Evolutionary conservation across 2,329 filamentous ascomycete genomes (phyloP).

Genomic region (Calonectria pseudoturangicola): DNA sequence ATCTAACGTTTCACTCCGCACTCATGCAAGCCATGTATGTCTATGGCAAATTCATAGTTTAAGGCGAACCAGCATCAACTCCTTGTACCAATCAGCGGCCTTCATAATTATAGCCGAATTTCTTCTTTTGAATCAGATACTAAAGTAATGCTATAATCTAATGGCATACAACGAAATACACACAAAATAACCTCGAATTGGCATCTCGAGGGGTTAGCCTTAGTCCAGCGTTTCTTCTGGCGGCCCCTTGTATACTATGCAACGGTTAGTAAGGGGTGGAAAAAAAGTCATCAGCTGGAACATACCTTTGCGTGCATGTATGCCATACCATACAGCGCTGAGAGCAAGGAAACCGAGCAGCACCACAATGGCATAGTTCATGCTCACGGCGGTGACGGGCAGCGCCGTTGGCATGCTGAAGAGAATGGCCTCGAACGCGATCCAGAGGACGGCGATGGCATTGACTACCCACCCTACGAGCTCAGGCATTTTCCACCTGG

Average conservation of each 20-base stretch:
- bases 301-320: constrained; percentile 60
- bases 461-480: constrained; percentile 82
- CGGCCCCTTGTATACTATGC: constrained; percentile 49
- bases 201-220: neutral
- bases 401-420: constrained; percentile 84
- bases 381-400: constrained; percentile 72
- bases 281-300: neutral
- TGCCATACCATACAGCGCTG: constrained; percentile 77
- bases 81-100: too few species aligned
- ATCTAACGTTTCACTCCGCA: neutral
- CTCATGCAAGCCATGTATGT: neutral
- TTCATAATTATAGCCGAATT: neutral
- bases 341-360: constrained; percentile 77
- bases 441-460: constrained; percentile 79
- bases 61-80: neutral
- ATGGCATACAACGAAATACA: neutral
- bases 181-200: neutral
- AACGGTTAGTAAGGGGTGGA: neutral
- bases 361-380: constrained; percentile 82
- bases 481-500: constrained; percentile 68
- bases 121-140: neutral
- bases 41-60: neutral
- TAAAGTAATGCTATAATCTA: neutral
- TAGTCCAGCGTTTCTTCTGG: constrained; percentile 37
- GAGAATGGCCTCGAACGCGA: constrained; percentile 80